Base-by-base conservation (phyloP, 371 early-diverging fungal species). In the Zychaea mexicana region DNA sequence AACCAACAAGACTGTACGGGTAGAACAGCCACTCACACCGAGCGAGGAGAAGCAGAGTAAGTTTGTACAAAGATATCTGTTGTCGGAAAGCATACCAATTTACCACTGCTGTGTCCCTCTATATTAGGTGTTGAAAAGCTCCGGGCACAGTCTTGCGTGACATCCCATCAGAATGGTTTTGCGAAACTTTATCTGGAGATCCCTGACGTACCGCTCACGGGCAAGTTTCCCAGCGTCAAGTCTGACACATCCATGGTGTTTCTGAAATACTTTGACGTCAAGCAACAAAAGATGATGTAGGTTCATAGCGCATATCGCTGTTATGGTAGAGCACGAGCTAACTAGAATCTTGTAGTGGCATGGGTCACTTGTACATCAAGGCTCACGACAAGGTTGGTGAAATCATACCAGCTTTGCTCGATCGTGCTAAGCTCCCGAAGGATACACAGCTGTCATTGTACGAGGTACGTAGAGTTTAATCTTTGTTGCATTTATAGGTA, bases 1-100 rank as follows among this genome's bases (percentile, higher is more conserved):
- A 12, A 87, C 92, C 68, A 96, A 97, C 79, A 88, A 90, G 67
- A 95, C 95, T 0, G 69, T 90, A 13, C 84, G 98, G 27, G 92
- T 94, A 1, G 96, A 95, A 66, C 56, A 74, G 26, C 85, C 87
- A 10, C 72, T 95, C 31, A 67, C 73, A 1, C 64, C 77, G 1
- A 39, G 71, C 1, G 78, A 83, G 15, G 72, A 74, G 30, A 71
- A 69, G 38, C 38, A 56, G 30, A 62, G 89, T 88, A 82, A 74
- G 83, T 68, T 33, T 12, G 3, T 39, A 17, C n/a, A n/a, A n/a
- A n/a, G n/a, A n/a, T n/a, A n/a, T n/a, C n/a, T n/a, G n/a, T n/a
- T n/a, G n/a, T n/a, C n/a, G n/a, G n/a, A n/a, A n/a, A n/a, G n/a
- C 2, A 8, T 39, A 6, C 19, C 28, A 57, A 45, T 53, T 61